Base-by-base conservation (phyloP, 495 filamentous ascomycete species). In the Beverwykella pulmonaria region DNA sequence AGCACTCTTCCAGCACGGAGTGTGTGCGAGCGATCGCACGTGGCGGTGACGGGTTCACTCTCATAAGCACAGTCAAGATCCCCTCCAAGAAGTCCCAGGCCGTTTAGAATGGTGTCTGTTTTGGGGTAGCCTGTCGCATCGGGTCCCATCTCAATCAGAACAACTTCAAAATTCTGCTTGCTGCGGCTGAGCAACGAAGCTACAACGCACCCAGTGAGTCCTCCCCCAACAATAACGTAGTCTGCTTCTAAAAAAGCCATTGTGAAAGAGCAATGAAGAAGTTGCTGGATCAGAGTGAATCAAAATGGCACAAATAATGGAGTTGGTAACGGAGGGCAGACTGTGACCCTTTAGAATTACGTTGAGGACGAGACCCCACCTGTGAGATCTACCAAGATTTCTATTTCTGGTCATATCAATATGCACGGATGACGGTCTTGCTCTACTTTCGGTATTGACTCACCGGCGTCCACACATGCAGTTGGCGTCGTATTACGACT, bases 1-100 rank as follows among this genome's bases (percentile, higher is more conserved):
- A 90, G 74, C 1, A 82, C 82, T 19, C 80, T 80, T 0, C 87
- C 87, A 10, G 47, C 47, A 15, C 9, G 47, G 7, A 50, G 22
- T 7, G 12, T 50, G 47, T 50, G 47, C 10, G 20, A 7, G 8
- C 47, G 47, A 8, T 8, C 47, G 36, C 9, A 8, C 8, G 47
- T 50, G 8, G 9, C 10, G 9, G 47, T 50, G 20, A 50, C 47
- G 9, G 47, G 47, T 19, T 50, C 47, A 23, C 47, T 50, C 10
- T 22, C 8, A 19, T 50, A 50, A 8, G 14, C 47, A 23, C 22
- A 50, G 47, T 50, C 47, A 8, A 50, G 20, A 10, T 50, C 22
- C 47, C 47, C 47, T 12, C 47, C 47, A 8, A 50, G 14, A 19
- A 50, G 47, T 22, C 14, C 47, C 7, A 50, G 47, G 47, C 47